Conservation (phyloP, 1,284 basidiomycete species). For the Ustilago crameri region DNA sequence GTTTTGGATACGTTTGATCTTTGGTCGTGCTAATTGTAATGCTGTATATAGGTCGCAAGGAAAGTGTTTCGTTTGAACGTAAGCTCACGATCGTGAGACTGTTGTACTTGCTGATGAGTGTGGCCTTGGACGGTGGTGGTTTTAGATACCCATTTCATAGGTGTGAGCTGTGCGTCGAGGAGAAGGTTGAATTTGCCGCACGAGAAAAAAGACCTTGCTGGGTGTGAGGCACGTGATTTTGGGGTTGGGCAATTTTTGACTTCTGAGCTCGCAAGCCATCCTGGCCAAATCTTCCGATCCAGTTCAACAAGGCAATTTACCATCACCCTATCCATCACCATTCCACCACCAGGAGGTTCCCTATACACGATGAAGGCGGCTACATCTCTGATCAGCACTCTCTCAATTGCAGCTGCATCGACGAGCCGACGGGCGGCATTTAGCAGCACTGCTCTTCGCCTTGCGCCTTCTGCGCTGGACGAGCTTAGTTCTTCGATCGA, state of each 20-base stretch:
- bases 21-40: constrained; percentile 5
- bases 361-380: no score
- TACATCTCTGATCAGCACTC: no score
- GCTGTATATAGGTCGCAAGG: not conserved
- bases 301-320: not conserved
- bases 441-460: constrained; percentile 1
- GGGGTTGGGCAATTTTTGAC: constrained; percentile 5
- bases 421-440: not conserved
- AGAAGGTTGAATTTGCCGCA: constrained; percentile 5
- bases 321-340: not conserved
- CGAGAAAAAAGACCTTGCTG: constrained; percentile 1
- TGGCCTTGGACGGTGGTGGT: no score
- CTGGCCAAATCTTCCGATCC: constrained; percentile 7
- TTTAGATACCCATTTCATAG: no score
- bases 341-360: not conserved
- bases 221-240: constrained; percentile 10
- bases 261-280: no score
- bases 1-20: constrained; percentile 2
- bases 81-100: no score
- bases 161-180: no score
- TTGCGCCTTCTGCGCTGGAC: constrained; percentile 23
- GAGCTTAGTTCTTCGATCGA: constrained; percentile 42
- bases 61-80: not conserved
- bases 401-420: constrained; percentile 1
- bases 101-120: no score